Evolutionary conservation across 116 monocot genomes (phyloP).

Genomic region (Trichopus zeylanicus): DNA sequence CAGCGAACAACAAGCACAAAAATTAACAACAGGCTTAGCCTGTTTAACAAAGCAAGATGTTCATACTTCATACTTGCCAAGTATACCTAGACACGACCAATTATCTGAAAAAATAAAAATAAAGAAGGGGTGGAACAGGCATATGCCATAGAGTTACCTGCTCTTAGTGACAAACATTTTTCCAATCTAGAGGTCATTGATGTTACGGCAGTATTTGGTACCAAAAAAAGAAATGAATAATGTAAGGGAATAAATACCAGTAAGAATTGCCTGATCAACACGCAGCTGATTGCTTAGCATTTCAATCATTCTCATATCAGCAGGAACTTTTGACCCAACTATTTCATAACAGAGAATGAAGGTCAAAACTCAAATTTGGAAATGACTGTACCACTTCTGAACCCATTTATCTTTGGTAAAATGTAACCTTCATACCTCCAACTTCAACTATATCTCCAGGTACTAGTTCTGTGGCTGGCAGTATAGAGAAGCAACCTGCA

Average conservation of each 20-base stretch:
- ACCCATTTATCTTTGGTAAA: no score
- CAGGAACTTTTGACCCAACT: slow-evolving; percentile 98
- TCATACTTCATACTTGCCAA: no score
- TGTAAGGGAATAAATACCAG: slow-evolving; percentile 39
- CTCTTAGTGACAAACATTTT: no score
- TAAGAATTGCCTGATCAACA: slow-evolving; percentile 99
- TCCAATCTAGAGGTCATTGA: neutral
- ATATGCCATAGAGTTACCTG: no score
- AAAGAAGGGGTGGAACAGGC: no score
- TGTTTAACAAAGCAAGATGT: no score
- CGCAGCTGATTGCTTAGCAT: slow-evolving; percentile 91
- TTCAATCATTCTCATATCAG: slow-evolving; percentile 93
- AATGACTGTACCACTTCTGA: neutral
- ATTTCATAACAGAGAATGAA: slow-evolving; percentile 13
- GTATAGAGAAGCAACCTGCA: slow-evolving; percentile 92
- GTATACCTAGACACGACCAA: no score
- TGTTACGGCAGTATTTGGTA: neutral
- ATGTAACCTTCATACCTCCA: slow-evolving; percentile 44
- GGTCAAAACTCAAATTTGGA: neutral
- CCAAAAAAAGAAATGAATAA: neutral
- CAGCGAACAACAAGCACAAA: neutral
- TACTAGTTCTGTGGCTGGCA: slow-evolving; percentile 95
- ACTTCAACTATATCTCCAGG: slow-evolving; percentile 99
- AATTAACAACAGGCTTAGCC: neutral
- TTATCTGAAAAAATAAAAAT: no score